A percentile compares a stretch with the other conserved stretches of the same genome.
Conservation (phyloP, 768 basidiomycete genomes). For the Russula brevipes region DNA sequence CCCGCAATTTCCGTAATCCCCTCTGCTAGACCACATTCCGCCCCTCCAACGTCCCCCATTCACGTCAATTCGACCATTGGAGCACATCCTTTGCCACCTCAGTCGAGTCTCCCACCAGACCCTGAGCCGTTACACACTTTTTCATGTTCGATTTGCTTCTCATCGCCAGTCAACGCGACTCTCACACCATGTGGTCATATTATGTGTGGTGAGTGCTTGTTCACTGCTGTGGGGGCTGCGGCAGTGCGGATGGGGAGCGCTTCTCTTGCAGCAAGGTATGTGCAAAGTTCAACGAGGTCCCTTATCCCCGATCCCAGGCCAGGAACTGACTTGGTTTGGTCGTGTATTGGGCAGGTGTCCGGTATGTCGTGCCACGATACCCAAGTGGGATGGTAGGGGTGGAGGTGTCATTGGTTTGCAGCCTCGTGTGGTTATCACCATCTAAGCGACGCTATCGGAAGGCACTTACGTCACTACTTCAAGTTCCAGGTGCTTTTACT, state of each 20-base stretch:
- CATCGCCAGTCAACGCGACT: constrained; percentile 23
- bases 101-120: not conserved
- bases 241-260: constrained; percentile 20
- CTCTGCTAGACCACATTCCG: constrained; percentile 6
- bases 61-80: not conserved
- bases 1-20: not conserved
- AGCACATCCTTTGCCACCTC: not conserved
- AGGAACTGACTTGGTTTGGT: not conserved
- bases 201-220: constrained; percentile 26
- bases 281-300: not conserved
- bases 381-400: constrained; percentile 24
- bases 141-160: constrained; percentile 24
- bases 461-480: not conserved
- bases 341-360: constrained; percentile 18
- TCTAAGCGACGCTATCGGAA: not conserved
- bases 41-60: constrained; percentile 14
- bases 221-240: constrained; percentile 23
- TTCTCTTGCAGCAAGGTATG: constrained; percentile 22
- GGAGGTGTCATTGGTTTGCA: constrained; percentile 26
- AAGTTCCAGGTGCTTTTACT: not conserved
- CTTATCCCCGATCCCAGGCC: too few relatives aligned
- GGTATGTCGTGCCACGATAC: constrained; percentile 25
- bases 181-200: constrained; percentile 27
- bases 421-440: constrained; percentile 21
- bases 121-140: constrained; percentile 24